Evolutionary conservation across 2,329 filamentous ascomycete species (phyloP), one percentile per base, ranked within the genome.

Genomic region (Colletotrichum graminicola): DNA sequence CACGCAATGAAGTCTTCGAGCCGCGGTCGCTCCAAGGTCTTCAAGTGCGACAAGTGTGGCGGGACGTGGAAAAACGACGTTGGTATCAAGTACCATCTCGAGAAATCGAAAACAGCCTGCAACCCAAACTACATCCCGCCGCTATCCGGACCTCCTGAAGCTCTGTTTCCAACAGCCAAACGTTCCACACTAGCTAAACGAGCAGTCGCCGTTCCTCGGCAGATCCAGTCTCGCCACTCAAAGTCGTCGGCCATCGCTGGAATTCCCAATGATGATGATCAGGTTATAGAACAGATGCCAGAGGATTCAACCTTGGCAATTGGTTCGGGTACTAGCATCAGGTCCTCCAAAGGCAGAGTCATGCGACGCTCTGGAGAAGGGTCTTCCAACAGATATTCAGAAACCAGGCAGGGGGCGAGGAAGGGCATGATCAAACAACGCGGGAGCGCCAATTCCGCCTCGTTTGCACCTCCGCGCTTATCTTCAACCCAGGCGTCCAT

Each of bases 21-120:
- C 21, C 60, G 59, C 32, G 41, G 45, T 23, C 52, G 69, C 8
- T 21, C 49, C 29, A 80, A 80, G 67, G 67, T n/a, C 1, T 89
- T 80, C 75, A 80, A 78, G 26, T 90, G 88, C 72, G 83, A 87
- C 12, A 86, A 84, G 54, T 90, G 88, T 70, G 84, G 84, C 12
- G 84, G 83, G 3, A 79, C 78, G 14, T 90, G 88, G 87, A 89
- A 89, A 77, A 90, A 90, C 62, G 82, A 86, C 43, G 80, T 88
- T 56, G 88, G 88, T 0, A 79, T 90, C 21, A 87, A 89, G 62
- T 90, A 90, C 75, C 88, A 90, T 73, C 78, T 86, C 18, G 85
- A 84, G 43, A 90, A 89, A 74, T 87, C 88, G 1, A 81, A 81
- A 70, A 86, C 85, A 4, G 29, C 82, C 18, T 90, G 88, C 75